phyloP scores from a whole-genome alignment of 2,329 filamentous ascomycete genomes.

The Neonectria sp. region DNA sequence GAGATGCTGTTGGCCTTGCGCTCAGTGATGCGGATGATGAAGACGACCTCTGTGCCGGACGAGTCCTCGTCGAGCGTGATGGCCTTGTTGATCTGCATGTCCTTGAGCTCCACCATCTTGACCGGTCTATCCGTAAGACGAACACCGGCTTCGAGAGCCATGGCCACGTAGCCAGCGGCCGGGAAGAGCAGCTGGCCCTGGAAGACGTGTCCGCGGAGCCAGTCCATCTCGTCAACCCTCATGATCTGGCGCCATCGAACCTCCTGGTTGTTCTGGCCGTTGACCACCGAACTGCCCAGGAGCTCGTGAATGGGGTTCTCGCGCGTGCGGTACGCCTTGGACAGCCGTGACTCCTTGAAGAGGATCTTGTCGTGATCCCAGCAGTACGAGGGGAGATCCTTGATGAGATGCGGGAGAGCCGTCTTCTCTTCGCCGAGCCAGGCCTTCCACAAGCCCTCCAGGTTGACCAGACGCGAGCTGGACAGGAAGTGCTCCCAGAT shows the following conservation, averaged over 20 bases:
- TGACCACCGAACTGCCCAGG: conserved; percentile 45
- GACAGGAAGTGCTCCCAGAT: conserved; percentile 30
- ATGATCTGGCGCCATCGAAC: conserved; percentile 47
- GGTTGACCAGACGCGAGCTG: conserved; percentile 13
- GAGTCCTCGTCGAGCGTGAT: conserved; percentile 28
- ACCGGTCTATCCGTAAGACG: conserved; percentile 20
- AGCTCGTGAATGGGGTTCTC: conserved; percentile 55
- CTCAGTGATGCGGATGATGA: conserved; percentile 13
- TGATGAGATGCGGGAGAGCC: conserved; percentile 29
- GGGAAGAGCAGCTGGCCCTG: conserved; percentile 57
- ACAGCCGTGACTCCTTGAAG: conserved; percentile 51
- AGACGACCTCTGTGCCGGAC: conserved; percentile 31
- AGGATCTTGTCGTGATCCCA: conserved; percentile 55
- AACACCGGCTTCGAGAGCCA: conserved; percentile 52
- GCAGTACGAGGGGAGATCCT: conserved; percentile 54
- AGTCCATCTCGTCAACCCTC: conserved; percentile 48
- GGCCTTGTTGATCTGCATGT: conserved; percentile 34
- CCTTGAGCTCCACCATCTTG: conserved; percentile 17
- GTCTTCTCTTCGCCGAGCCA: neutral
- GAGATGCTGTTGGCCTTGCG: neutral
- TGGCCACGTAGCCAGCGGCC: conserved; percentile 54
- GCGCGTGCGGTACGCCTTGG: conserved; percentile 46
- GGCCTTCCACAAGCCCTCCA: neutral
- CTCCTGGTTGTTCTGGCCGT: conserved; percentile 24
- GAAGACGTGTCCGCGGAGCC: conserved; percentile 57